These are phyloP conservation scores for Lyophyllum decastes DNA, from an alignment of 768 basidiomycete genomes.

Conservation along the genomic window DNA sequence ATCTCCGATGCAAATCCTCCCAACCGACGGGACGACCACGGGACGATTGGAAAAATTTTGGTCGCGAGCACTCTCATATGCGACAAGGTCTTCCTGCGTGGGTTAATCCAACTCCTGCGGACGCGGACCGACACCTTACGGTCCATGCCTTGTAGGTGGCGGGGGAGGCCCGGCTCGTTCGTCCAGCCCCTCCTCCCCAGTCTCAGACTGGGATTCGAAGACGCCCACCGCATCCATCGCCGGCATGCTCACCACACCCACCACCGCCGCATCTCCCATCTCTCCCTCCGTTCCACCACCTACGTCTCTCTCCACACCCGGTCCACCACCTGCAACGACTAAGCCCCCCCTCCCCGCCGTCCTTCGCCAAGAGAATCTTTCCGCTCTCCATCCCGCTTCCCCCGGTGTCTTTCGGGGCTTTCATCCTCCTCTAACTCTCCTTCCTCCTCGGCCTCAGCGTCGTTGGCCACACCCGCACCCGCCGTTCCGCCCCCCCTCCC, in stretches of 20 bases:
- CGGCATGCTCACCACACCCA: constrained; percentile 6
- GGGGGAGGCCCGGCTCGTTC: no score
- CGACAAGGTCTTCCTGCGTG: no score
- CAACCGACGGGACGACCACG: no score
- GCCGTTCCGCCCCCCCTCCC: neutral
- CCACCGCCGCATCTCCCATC: no score
- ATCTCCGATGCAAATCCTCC: no score
- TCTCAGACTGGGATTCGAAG: neutral
- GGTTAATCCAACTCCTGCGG: no score
- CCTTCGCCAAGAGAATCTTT: constrained; percentile 4
- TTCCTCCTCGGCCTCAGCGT: neutral
- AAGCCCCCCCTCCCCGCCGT: neutral
- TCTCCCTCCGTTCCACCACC: neutral
- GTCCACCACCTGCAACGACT: neutral
- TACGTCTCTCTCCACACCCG: neutral
- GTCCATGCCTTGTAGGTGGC: no score
- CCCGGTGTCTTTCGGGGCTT: constrained; percentile 1
- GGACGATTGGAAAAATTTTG: no score
- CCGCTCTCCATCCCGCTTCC: constrained; percentile 2
- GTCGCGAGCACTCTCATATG: no score
- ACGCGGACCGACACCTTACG: no score
- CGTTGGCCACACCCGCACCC: neutral
- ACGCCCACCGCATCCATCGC: constrained; percentile 1
- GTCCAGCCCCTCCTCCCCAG: neutral
- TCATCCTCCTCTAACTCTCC: neutral